A percentile compares a stretch with the other conserved stretches of the same genome.
These are phyloP conservation scores for Penicillium salamii DNA, from an alignment of 495 filamentous ascomycete genomes.

Conservation along the genomic window DNA sequence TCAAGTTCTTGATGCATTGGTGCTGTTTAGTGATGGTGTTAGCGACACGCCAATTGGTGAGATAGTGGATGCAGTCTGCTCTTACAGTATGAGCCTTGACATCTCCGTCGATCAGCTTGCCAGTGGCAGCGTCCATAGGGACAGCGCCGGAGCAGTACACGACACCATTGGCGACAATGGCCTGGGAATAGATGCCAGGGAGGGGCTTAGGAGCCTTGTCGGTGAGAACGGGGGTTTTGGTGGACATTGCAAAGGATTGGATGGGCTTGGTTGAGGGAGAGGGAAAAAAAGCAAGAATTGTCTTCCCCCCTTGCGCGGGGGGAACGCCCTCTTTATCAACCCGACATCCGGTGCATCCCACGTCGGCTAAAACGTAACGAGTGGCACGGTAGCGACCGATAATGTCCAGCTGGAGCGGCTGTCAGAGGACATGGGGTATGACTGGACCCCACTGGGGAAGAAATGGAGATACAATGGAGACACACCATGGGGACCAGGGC, in stretches of 20 bases:
- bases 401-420: neutral
- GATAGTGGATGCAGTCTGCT: neutral
- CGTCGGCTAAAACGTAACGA: neutral
- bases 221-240: slow-evolving; percentile 41
- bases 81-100: slow-evolving; percentile 50
- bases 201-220: slow-evolving; percentile 53
- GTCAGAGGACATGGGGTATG: neutral
- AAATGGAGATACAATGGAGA: neutral
- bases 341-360: neutral
- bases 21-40: slow-evolving; percentile 12
- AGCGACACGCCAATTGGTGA: neutral
- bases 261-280: neutral
- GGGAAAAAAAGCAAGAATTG: neutral
- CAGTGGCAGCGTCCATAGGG: slow-evolving; percentile 43
- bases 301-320: neutral
- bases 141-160: slow-evolving; percentile 57
- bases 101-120: slow-evolving; percentile 45
- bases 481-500: neutral
- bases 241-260: slow-evolving; percentile 15
- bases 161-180: slow-evolving; percentile 54
- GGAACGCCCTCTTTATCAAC: neutral
- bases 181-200: slow-evolving; percentile 52
- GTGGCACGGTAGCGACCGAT: neutral
- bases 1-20: slow-evolving; percentile 61
- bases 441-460: neutral